phyloP scores from a whole-genome alignment of 345 rosid genomes.

The Reutealis trisperma region DNA sequence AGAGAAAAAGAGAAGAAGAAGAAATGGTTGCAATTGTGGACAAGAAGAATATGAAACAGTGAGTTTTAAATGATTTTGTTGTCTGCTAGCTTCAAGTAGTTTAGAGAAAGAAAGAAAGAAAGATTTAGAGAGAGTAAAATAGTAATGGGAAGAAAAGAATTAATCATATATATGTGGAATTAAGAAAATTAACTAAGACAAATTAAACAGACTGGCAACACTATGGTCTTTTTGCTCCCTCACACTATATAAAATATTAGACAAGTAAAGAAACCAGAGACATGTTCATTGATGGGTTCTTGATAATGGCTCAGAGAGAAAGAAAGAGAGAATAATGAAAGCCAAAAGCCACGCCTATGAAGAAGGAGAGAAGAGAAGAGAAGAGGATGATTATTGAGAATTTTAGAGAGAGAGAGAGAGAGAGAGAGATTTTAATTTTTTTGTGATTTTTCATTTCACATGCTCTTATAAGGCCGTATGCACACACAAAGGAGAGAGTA shows the following conservation, averaged over 20 bases:
- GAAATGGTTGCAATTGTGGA: background rate
- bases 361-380: conserved; percentile 15
- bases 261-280: conserved; percentile 30
- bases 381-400: conserved; percentile 13
- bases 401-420: conserved; percentile 13
- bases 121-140: conserved; percentile 7
- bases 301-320: conserved; percentile 22
- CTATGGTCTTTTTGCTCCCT: conserved; percentile 17
- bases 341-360: conserved; percentile 59
- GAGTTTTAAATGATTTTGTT: conserved; percentile 32
- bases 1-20: background rate
- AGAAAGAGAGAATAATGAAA: conserved; percentile 47
- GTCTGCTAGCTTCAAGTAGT: conserved; percentile 40
- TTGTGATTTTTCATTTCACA: conserved; percentile 13
- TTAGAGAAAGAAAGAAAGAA: conserved; percentile 4
- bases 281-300: conserved; percentile 43
- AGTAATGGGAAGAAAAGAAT: conserved; percentile 29
- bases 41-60: conserved; percentile 32
- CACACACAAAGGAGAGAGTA: background rate
- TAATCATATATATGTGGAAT: conserved; percentile 19
- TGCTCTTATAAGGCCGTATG: conserved; percentile 37
- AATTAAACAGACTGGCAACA: conserved; percentile 23
- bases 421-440: conserved; percentile 4
- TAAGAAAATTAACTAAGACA: conserved; percentile 24
- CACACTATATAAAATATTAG: conserved; percentile 5